Conservation (phyloP, 1,284 basidiomycete genomes). For the Fomitopsis betulina region DNA sequence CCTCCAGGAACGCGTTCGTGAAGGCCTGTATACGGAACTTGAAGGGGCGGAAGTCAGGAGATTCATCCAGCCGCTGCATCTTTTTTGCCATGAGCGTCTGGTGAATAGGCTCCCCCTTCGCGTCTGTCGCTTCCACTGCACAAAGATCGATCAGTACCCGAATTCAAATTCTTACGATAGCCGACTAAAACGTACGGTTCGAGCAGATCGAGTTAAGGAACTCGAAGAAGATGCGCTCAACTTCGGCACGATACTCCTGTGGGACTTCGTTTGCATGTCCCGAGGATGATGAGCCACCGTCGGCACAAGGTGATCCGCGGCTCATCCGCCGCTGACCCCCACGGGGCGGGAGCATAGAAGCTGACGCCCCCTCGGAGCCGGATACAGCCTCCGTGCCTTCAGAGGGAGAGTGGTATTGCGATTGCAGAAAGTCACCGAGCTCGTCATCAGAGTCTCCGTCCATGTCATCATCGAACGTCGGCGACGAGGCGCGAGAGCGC, state of each 20-base stretch:
- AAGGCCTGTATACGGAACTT: constrained; percentile 99
- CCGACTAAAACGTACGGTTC: constrained; percentile 59
- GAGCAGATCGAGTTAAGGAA: constrained; percentile 90
- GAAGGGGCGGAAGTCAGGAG: constrained; percentile 96
- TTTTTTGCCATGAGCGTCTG: constrained; percentile 99
- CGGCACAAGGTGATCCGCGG: constrained; percentile 26
- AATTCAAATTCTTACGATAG: not conserved
- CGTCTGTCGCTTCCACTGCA: constrained; percentile 87
- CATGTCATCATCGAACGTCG: constrained; percentile 36
- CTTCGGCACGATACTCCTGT: constrained; percentile 74
- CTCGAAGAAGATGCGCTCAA: constrained; percentile 90
- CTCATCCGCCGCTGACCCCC: constrained; percentile 24
- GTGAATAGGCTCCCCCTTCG: constrained; percentile 95
- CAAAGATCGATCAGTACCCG: constrained; percentile 5
- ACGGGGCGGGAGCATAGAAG: constrained; percentile 15
- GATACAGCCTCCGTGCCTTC: constrained; percentile 7
- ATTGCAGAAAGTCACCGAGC: constrained; percentile 23
- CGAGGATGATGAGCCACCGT: constrained; percentile 17
- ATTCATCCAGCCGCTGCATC: constrained; percentile 95
- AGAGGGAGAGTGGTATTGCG: constrained; percentile 15
- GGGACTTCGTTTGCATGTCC: constrained; percentile 64
- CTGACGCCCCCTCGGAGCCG: constrained; percentile 9
- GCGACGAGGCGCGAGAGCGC: constrained; percentile 25
- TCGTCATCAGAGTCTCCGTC: constrained; percentile 38
- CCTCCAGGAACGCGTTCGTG: constrained; percentile 94